Conservation (phyloP, 495 filamentous ascomycete species). For the Penicillium egyptiacum region DNA sequence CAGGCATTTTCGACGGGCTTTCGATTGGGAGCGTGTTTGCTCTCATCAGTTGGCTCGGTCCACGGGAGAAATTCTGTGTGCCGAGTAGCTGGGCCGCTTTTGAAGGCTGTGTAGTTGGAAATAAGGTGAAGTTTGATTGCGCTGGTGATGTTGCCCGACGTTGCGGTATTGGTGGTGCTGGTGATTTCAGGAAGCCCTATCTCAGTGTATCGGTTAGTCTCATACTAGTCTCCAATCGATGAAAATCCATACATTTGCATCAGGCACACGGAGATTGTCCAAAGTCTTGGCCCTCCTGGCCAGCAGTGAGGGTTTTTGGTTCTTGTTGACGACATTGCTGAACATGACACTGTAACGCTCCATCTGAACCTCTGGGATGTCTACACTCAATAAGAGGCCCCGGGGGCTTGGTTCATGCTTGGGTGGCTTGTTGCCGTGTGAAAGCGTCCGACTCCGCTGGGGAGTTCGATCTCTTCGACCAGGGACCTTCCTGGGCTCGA, state of each 20-base stretch:
- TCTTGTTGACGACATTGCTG: conserved; percentile 62
- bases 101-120: conserved; percentile 52
- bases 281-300: conserved; percentile 68
- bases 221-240: not conserved
- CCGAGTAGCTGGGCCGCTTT: conserved; percentile 40
- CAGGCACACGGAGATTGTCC: conserved; percentile 57
- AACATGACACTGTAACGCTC: conserved; percentile 98
- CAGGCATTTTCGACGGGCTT: conserved; percentile 13
- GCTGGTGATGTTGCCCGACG: conserved; percentile 62
- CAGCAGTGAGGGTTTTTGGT: conserved; percentile 49
- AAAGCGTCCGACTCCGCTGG: conserved; percentile 19
- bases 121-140: conserved; percentile 59
- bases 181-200: conserved; percentile 24
- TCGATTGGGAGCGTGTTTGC: conserved; percentile 60
- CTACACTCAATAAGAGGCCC: conserved; percentile 59
- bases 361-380: conserved; percentile 78
- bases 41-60: conserved; percentile 50
- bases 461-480: conserved; percentile 1
- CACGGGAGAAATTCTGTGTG: conserved; percentile 37
- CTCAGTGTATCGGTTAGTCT: conserved; percentile 1
- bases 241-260: conserved; percentile 32
- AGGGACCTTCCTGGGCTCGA: conserved; percentile 12
- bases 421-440: conserved; percentile 17
- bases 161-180: conserved; percentile 29
- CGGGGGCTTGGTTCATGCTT: conserved; percentile 11